Evolutionary conservation across 202 grass and related monocot genomes (phyloP).

Genomic region (Bolboschoenoplectus hybrid): DNA sequence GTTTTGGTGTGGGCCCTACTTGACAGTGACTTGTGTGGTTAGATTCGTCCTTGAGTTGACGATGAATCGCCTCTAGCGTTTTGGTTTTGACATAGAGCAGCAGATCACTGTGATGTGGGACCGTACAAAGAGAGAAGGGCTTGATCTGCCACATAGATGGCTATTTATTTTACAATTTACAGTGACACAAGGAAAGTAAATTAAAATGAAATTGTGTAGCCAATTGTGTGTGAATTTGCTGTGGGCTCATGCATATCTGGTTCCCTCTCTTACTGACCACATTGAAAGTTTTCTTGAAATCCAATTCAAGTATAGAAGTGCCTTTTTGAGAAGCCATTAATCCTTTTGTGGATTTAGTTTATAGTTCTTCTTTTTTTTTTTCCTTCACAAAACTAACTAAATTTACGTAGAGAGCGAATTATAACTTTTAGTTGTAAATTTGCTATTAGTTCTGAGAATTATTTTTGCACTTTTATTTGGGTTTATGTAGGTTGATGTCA

Average conservation of each 20-base stretch:
- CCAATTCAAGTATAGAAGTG: constrained; percentile 49
- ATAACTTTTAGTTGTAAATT: constrained; percentile 4
- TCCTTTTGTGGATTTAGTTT: neutral
- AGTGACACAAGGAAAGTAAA: neutral
- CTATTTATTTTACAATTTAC: neutral
- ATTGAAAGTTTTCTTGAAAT: constrained; percentile 68
- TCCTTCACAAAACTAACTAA: neutral
- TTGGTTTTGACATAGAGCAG: neutral
- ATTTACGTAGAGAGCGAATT: neutral
- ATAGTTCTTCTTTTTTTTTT: neutral
- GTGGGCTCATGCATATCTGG: neutral
- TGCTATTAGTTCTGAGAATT: constrained; percentile 29
- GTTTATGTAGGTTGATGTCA: neutral
- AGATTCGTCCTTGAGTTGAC: neutral
- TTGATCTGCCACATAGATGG: neutral
- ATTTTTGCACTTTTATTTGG: neutral
- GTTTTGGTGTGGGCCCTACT: neutral
- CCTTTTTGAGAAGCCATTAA: neutral
- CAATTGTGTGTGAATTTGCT: neutral
- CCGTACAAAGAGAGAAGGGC: neutral
- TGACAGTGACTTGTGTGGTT: neutral
- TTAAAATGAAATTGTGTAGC: neutral
- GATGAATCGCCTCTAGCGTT: neutral
- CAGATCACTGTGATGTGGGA: neutral
- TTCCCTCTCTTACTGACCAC: constrained; percentile 2